phyloP scores from a whole-genome alignment of 2,329 filamentous ascomycete genomes.

The Trichothecium sympodiale region DNA sequence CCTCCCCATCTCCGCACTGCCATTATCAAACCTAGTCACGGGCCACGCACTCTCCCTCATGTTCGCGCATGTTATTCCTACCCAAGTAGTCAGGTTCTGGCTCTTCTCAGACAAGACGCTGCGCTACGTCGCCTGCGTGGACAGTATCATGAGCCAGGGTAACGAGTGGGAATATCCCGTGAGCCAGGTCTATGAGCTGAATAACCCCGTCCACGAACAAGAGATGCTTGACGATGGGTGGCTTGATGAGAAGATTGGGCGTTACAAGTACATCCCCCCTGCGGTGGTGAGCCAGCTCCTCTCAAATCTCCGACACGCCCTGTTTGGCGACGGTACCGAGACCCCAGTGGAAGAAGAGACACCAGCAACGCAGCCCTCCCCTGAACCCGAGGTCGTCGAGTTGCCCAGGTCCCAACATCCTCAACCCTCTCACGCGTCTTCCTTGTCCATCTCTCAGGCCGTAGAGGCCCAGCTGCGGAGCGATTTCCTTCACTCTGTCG shows the following conservation, averaged over 20 bases:
- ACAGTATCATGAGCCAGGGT: slow-evolving; percentile 25
- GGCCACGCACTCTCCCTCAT: slow-evolving; percentile 44
- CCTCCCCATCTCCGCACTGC: slow-evolving; percentile 27
- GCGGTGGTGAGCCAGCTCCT: slow-evolving; percentile 46
- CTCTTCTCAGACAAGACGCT: slow-evolving; percentile 43
- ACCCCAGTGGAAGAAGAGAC: slow-evolving; percentile 5
- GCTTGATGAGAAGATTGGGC: slow-evolving; percentile 36
- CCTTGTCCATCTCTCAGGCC: slow-evolving; percentile 37
- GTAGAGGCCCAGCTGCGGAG: slow-evolving; percentile 38
- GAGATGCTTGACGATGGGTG: slow-evolving; percentile 45
- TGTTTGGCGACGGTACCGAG: slow-evolving; percentile 19
- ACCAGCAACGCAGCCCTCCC: neutral
- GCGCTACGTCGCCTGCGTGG: slow-evolving; percentile 49
- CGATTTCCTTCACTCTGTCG: slow-evolving; percentile 30
- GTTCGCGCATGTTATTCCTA: slow-evolving; percentile 42
- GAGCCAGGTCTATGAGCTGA: slow-evolving; percentile 47
- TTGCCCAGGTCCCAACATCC: neutral
- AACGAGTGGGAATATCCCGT: slow-evolving; percentile 16
- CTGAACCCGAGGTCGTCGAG: neutral
- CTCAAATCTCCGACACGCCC: slow-evolving; percentile 44
- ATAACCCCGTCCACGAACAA: slow-evolving; percentile 42
- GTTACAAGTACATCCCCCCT: slow-evolving; percentile 43
- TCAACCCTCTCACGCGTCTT: slow-evolving; percentile 4
- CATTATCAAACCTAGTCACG: slow-evolving; percentile 33
- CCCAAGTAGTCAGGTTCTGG: slow-evolving; percentile 49